Conservation (phyloP, 306 rosid species). For the Senna siamea region DNA sequence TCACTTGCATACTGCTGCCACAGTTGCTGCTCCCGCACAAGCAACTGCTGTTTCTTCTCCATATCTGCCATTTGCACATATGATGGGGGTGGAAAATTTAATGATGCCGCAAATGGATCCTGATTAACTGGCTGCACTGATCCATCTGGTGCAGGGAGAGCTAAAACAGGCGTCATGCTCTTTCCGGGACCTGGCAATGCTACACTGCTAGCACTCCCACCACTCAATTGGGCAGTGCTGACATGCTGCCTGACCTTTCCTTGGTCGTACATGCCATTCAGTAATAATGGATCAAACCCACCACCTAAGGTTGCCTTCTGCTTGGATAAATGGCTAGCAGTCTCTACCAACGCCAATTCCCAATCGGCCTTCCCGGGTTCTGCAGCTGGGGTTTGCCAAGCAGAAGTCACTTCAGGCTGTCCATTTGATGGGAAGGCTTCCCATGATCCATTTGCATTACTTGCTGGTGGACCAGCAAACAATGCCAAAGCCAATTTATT, state of each 20-base stretch:
- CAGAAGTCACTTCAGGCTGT: constrained; percentile 81
- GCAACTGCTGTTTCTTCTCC: constrained; percentile 86
- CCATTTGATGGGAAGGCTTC: constrained; percentile 89
- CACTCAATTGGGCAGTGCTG: constrained; percentile 72
- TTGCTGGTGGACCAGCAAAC: constrained; percentile 77
- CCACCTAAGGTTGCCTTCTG: constrained; percentile 82
- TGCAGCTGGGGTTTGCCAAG: constrained; percentile 94
- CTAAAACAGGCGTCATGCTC: constrained; percentile 71
- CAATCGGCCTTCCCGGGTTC: constrained; percentile 88
- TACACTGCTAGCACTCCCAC: constrained; percentile 96
- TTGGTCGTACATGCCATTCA: constrained; percentile 94
- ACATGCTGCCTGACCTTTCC: constrained; percentile 92
- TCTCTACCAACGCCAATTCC: constrained; percentile 94
- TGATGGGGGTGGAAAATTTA: constrained; percentile 79
- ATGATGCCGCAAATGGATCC: constrained; percentile 87
- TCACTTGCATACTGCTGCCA: constrained; percentile 87
- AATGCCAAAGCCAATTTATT: constrained; percentile 80
- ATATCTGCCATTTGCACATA: constrained; percentile 94
- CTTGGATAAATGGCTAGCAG: constrained; percentile 74
- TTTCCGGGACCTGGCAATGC: constrained; percentile 79
- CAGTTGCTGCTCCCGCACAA: constrained; percentile 76
- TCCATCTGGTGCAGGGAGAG: constrained; percentile 97
- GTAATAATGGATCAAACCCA: constrained; percentile 81
- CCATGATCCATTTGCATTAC: constrained; percentile 81
- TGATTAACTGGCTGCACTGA: constrained; percentile 74